These are phyloP conservation scores for Termitomyces sp. DNA, from an alignment of 768 basidiomycete genomes.

Conservation along the genomic window DNA sequence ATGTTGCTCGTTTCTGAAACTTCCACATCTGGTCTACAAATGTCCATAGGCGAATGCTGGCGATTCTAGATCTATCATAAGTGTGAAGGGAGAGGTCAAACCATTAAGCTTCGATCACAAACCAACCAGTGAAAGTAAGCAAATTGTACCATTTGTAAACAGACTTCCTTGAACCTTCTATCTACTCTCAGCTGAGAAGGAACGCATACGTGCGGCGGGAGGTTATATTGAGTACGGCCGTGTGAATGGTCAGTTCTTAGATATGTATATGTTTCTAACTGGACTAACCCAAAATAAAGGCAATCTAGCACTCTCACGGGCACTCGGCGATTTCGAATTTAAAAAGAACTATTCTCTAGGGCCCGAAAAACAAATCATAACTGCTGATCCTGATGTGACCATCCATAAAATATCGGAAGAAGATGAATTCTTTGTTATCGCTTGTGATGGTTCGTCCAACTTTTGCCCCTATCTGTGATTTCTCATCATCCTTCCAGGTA, in stretches of 20 bases:
- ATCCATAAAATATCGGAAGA: slow-evolving; percentile 78
- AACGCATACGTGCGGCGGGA: slow-evolving; percentile 84
- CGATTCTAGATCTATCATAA: slow-evolving; percentile 89
- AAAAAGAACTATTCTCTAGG: slow-evolving; percentile 84
- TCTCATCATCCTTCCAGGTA: slow-evolving; percentile 52
- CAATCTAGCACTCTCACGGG: slow-evolving; percentile 92
- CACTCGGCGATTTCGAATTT: slow-evolving; percentile 97
- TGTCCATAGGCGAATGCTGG: slow-evolving; percentile 86
- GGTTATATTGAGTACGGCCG: slow-evolving; percentile 96
- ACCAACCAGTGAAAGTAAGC: slow-evolving; percentile 78
- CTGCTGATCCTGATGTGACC: slow-evolving; percentile 88
- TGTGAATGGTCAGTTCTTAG: slow-evolving; percentile 72
- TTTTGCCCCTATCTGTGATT: not conserved
- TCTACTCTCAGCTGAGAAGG: slow-evolving; percentile 64
- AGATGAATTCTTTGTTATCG: slow-evolving; percentile 95
- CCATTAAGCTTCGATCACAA: slow-evolving; percentile 95
- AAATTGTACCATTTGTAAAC: not conserved
- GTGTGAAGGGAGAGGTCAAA: slow-evolving; percentile 80
- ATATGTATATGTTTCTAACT: not conserved
- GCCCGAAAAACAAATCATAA: slow-evolving; percentile 92
- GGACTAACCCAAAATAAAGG: slow-evolving; percentile 40
- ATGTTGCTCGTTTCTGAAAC: slow-evolving; percentile 24
- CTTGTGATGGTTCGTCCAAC: slow-evolving; percentile 79
- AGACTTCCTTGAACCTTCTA: slow-evolving; percentile 3
- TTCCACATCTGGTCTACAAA: slow-evolving; percentile 12